Percentiles rank a stretch among this genome's conserved stretches.
phyloP scores from a whole-genome alignment of 2,329 filamentous ascomycete species.

The Verticillium klebahnii region DNA sequence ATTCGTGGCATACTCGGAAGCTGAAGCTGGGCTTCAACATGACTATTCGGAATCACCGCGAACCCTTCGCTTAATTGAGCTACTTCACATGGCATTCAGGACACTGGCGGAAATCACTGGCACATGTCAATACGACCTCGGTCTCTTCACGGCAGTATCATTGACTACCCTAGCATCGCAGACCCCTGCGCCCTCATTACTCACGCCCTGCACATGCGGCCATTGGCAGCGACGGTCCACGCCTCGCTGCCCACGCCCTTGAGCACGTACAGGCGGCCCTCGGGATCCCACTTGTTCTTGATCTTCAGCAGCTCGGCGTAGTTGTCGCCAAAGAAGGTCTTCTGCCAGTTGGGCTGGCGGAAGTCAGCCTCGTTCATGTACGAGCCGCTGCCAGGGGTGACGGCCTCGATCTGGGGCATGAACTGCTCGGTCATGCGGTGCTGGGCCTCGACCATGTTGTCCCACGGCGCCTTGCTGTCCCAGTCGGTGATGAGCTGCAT shows the following conservation, averaged over 20 bases:
- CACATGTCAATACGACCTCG: background rate
- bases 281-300: slow-evolving; percentile 47
- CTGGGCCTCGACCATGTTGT: slow-evolving; percentile 20
- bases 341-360: slow-evolving; percentile 34
- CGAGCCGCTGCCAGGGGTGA: slow-evolving; percentile 35
- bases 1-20: too few relatives aligned
- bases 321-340: slow-evolving; percentile 42
- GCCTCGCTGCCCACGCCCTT: slow-evolving; percentile 46
- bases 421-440: slow-evolving; percentile 23
- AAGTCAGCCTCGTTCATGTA: slow-evolving; percentile 51
- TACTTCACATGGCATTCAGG: background rate
- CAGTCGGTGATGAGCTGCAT: slow-evolving; percentile 23
- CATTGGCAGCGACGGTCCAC: slow-evolving; percentile 34
- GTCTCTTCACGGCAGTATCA: background rate
- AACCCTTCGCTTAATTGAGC: too few relatives aligned
- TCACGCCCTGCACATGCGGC: slow-evolving; percentile 33
- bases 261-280: slow-evolving; percentile 38
- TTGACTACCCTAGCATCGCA: background rate
- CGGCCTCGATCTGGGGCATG: slow-evolving; percentile 23
- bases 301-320: slow-evolving; percentile 36
- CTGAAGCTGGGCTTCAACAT: too few relatives aligned
- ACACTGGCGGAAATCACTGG: background rate
- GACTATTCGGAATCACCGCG: background rate
- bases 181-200: background rate
- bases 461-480: slow-evolving; percentile 16